Percentiles rank a stretch among this genome's conserved stretches.
Evolutionary conservation across 2,329 filamentous ascomycete species (phyloP).

Genomic region (Claviceps fusiformis): DNA sequence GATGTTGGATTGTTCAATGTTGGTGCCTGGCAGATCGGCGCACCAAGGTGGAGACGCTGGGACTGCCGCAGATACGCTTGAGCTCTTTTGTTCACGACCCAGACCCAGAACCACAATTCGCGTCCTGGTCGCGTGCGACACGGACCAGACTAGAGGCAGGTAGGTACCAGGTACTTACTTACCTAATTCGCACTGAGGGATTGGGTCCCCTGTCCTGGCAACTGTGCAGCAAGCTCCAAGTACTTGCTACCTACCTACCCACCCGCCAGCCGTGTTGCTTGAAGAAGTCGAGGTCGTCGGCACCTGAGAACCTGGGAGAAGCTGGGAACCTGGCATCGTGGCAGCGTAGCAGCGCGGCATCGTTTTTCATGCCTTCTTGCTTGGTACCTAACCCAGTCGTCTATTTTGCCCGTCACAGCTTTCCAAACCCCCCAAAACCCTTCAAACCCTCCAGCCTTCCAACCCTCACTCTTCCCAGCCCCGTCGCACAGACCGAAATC

Average conservation of each 20-base stretch:
- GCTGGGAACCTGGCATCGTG: not conserved
- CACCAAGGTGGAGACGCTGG: not conserved
- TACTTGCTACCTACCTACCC: not conserved
- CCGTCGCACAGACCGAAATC: not conserved
- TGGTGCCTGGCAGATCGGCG: not conserved
- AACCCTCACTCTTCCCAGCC: not conserved
- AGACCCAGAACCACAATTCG: not conserved
- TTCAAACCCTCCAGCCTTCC: not conserved
- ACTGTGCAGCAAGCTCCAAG: too few relatives aligned
- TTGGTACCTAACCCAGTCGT: not conserved
- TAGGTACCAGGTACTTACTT: too few relatives aligned
- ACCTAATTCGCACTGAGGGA: too few relatives aligned
- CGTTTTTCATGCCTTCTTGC: not conserved
- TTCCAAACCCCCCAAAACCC: not conserved
- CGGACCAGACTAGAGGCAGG: too few relatives aligned
- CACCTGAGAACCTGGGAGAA: not conserved
- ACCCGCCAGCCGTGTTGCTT: accelerated
- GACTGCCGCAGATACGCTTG: not conserved
- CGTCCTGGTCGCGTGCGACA: not conserved
- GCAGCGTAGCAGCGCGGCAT: not conserved
- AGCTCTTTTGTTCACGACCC: not conserved
- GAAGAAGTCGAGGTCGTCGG: not conserved
- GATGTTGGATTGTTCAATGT: not conserved
- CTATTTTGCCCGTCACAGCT: not conserved
- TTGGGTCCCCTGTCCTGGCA: too few relatives aligned